phyloP scores from a whole-genome alignment of 805 yeast genomes.

The Yamadazyma ubonensis region DNA sequence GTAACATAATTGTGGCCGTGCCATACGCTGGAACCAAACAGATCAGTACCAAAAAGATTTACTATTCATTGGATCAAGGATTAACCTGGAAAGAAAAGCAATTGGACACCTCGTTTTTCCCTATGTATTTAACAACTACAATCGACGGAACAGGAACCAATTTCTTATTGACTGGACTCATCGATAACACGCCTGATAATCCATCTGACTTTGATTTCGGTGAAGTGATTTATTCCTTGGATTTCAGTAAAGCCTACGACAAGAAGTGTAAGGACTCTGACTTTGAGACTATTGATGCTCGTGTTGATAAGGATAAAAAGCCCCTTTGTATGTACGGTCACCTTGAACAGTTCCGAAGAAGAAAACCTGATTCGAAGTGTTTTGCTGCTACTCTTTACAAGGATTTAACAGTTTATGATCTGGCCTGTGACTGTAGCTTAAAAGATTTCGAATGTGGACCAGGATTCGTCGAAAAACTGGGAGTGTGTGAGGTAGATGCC shows the following conservation, averaged over 20 bases:
- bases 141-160: slow-evolving; percentile 68
- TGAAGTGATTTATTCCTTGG: slow-evolving; percentile 41
- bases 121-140: slow-evolving; percentile 51
- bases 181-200: slow-evolving; percentile 16
- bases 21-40: slow-evolving; percentile 32
- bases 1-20: slow-evolving; percentile 67
- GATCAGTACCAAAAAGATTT: slow-evolving; percentile 29
- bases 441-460: slow-evolving; percentile 69
- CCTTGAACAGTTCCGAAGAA: slow-evolving; percentile 58
- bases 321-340: slow-evolving; percentile 69
- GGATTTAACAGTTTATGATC: slow-evolving; percentile 48
- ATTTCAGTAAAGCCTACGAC: slow-evolving; percentile 57
- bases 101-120: slow-evolving; percentile 45
- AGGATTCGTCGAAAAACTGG: too few relatives aligned
- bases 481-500: slow-evolving; percentile 48
- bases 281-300: slow-evolving; percentile 63
- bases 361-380: slow-evolving; percentile 66
- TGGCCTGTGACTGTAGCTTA: slow-evolving; percentile 62
- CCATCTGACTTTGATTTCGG: slow-evolving; percentile 9
- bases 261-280: slow-evolving; percentile 48
- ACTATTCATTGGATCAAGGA: slow-evolving; percentile 74
- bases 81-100: slow-evolving; percentile 54
- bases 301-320: slow-evolving; percentile 31
- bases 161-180: slow-evolving; percentile 51
- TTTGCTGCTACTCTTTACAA: slow-evolving; percentile 48